Evolutionary conservation across 1,284 basidiomycete genomes (phyloP).

Genomic region (Bjerkandera adusta): DNA sequence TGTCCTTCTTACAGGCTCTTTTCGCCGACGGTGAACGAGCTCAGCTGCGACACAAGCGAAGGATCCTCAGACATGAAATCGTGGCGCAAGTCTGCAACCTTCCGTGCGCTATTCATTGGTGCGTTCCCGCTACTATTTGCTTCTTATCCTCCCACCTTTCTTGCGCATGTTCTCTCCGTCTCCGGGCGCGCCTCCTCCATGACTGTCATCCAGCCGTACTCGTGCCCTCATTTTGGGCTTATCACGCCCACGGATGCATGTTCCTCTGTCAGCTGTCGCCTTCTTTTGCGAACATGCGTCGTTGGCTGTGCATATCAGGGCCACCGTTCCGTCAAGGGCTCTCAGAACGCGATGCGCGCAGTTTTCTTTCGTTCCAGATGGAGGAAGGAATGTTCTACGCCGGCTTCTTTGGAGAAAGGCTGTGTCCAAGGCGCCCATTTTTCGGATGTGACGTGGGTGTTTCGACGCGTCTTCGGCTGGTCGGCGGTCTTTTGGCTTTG

Average conservation of each 20-base stretch:
- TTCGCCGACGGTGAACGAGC: constrained; percentile 49
- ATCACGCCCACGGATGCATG: too few relatives aligned
- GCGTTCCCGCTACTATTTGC: constrained; percentile 23
- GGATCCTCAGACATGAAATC: constrained; percentile 43
- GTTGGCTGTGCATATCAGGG: background rate
- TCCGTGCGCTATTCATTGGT: constrained; percentile 85
- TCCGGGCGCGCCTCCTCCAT: background rate
- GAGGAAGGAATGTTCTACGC: background rate
- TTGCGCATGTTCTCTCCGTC: background rate
- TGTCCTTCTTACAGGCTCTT: constrained; percentile 17
- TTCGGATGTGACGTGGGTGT: background rate
- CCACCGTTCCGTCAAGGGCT: background rate
- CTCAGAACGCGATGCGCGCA: background rate
- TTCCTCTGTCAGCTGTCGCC: background rate
- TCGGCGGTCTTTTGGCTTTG: too few relatives aligned
- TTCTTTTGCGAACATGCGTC: background rate
- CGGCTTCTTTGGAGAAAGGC: background rate
- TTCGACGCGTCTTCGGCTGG: background rate
- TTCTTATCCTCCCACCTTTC: background rate
- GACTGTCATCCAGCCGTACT: background rate
- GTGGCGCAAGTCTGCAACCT: constrained; percentile 75
- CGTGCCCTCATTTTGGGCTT: background rate
- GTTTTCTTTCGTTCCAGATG: background rate
- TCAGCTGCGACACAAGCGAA: constrained; percentile 19
- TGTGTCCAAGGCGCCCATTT: background rate